phyloP scores from a whole-genome alignment of 2,329 filamentous ascomycete species.

The Aureobasidium sp. region DNA sequence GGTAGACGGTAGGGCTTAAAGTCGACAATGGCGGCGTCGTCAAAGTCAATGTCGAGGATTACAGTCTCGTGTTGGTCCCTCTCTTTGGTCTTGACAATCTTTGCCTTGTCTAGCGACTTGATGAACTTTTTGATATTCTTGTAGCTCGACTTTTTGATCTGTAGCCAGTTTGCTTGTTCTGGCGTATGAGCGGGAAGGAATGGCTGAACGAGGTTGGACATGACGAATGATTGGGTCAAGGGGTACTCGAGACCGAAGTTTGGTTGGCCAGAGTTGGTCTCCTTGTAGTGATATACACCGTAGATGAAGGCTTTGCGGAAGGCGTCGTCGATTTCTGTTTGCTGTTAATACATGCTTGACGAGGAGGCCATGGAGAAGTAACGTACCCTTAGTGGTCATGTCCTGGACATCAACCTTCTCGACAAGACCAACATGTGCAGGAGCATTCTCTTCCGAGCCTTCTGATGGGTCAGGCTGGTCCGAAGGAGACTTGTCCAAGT shows the following conservation, averaged over 20 bases:
- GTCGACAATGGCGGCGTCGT: constrained; percentile 44
- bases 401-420: constrained; percentile 38
- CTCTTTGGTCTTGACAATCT: constrained; percentile 59
- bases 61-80: constrained; percentile 57
- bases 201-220: constrained; percentile 59
- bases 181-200: constrained; percentile 55
- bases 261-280: constrained; percentile 44
- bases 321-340: constrained; percentile 59
- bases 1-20: constrained; percentile 59
- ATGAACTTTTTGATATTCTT: constrained; percentile 65
- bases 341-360: constrained; percentile 5
- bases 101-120: constrained; percentile 58
- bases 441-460: constrained; percentile 19
- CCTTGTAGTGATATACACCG: constrained; percentile 53
- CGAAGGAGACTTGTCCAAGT: constrained; percentile 24
- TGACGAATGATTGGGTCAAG: constrained; percentile 56
- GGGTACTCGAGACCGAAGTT: constrained; percentile 55
- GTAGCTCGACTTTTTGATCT: constrained; percentile 65
- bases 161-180: constrained; percentile 49
- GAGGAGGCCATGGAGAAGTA: constrained; percentile 6
- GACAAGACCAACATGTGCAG: constrained; percentile 26
- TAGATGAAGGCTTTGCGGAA: constrained; percentile 60
- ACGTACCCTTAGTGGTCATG: constrained; percentile 50
- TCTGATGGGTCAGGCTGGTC: background rate
- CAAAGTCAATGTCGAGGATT: constrained; percentile 59